phyloP scores from a whole-genome alignment of 2,329 filamentous ascomycete species.

The Fusarium longipes region DNA sequence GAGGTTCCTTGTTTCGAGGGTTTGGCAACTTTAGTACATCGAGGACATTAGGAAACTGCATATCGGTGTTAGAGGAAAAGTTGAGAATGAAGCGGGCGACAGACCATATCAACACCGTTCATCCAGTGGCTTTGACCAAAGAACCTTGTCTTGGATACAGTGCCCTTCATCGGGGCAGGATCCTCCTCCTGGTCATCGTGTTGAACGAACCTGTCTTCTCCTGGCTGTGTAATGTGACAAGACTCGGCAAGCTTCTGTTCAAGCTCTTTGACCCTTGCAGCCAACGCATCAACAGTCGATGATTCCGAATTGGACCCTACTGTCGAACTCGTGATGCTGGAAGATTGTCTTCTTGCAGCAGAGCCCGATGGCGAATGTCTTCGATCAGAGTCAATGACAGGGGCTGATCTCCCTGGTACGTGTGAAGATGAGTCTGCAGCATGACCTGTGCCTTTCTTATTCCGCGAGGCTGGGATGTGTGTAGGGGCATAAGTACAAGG shows the following conservation, averaged over 20 bases:
- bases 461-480: conserved; percentile 48
- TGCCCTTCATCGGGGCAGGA: conserved; percentile 46
- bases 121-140: conserved; percentile 65
- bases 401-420: conserved; percentile 38
- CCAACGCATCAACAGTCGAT: conserved; percentile 50
- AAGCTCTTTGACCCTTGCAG: conserved; percentile 56
- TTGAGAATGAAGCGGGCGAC: conserved; percentile 20
- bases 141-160: conserved; percentile 58
- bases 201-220: conserved; percentile 22
- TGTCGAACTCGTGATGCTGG: conserved; percentile 45
- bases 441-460: conserved; percentile 31
- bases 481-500: conserved; percentile 64
- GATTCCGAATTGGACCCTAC: conserved; percentile 43
- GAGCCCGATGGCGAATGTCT: conserved; percentile 7
- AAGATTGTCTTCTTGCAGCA: conserved; percentile 16
- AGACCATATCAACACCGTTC: conserved; percentile 56
- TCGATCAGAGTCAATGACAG: conserved; percentile 7
- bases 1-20: conserved; percentile 47
- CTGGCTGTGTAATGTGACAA: conserved; percentile 40
- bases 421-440: conserved; percentile 19
- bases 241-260: conserved; percentile 55
- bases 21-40: conserved; percentile 45
- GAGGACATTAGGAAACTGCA: conserved; percentile 49
- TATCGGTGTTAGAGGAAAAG: conserved; percentile 1
- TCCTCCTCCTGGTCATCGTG: conserved; percentile 4